Percentiles rank a stretch among this genome's conserved stretches.
phyloP scores from a whole-genome alignment of 345 rosid species.

The Rhodamnia rubescens region DNA sequence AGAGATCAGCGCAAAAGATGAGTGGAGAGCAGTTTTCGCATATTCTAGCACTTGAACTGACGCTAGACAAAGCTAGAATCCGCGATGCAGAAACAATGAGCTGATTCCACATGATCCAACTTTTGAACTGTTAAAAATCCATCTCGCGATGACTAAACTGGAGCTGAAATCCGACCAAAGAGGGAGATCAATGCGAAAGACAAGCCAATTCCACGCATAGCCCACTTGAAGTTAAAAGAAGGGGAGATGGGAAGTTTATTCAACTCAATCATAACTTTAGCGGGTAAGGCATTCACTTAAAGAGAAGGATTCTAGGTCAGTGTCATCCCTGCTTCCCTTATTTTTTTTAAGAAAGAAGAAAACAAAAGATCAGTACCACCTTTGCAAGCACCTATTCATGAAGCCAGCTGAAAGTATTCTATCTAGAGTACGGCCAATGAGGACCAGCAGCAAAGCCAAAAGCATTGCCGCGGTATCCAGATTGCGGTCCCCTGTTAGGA shows the following conservation, averaged over 20 bases:
- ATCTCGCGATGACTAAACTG: too few relatives aligned
- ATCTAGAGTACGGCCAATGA: conserved; percentile 9
- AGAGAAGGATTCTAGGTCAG: not conserved
- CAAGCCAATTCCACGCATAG: not conserved
- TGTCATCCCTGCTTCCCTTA: not conserved
- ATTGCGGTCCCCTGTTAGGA: conserved; percentile 2
- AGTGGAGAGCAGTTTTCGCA: too few relatives aligned
- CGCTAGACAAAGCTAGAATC: too few relatives aligned
- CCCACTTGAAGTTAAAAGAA: not conserved
- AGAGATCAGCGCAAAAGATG: not conserved
- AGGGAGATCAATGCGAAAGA: too few relatives aligned
- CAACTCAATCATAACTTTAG: not conserved
- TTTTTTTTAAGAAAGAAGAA: not conserved
- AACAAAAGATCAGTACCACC: not conserved
- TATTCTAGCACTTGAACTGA: too few relatives aligned
- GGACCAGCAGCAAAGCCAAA: conserved; percentile 41
- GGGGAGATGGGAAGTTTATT: too few relatives aligned
- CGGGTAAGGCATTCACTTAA: not conserved
- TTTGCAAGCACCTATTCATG: conserved; percentile 24
- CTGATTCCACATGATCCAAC: too few relatives aligned
- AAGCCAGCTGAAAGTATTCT: conserved; percentile 52
- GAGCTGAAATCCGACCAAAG: too few relatives aligned
- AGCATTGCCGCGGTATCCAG: conserved; percentile 7
- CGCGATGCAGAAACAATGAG: too few relatives aligned
- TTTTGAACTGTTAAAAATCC: too few relatives aligned